Percentiles rank a stretch among this genome's conserved stretches.
phyloP scores from a whole-genome alignment of 345 rosid genomes.

The Hibiscus trionum region DNA sequence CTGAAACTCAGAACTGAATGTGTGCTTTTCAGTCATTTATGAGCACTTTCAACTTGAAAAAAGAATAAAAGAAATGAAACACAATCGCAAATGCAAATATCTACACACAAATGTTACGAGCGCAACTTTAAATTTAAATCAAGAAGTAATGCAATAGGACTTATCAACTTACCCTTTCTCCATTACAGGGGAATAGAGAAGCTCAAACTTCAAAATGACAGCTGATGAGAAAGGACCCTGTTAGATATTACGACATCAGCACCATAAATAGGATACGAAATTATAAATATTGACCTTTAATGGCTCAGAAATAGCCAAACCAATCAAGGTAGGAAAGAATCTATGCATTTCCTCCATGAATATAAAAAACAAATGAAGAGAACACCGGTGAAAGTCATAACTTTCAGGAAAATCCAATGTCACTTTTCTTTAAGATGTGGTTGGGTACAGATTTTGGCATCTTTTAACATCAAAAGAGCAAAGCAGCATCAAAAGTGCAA shows the following conservation, averaged over 20 bases:
- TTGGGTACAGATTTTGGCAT: background rate
- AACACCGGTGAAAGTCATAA: background rate
- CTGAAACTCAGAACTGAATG: constrained; percentile 44
- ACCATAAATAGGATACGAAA: background rate
- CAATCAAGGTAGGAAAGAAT: background rate
- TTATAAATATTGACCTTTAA: background rate
- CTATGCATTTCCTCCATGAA: background rate
- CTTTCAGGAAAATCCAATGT: background rate
- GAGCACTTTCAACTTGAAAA: constrained; percentile 5
- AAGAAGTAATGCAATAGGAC: background rate
- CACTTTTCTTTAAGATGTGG: background rate
- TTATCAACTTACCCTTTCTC: constrained; percentile 45
- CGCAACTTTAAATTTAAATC: background rate
- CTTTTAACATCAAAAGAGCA: background rate
- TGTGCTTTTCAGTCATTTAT: constrained; percentile 6
- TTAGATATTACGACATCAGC: constrained; percentile 13
- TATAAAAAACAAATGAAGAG: background rate
- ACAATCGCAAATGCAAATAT: background rate
- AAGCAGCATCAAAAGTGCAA: background rate
- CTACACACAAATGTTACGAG: background rate
- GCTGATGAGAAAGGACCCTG: constrained; percentile 74
- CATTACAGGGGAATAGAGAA: constrained; percentile 58
- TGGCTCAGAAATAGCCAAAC: background rate
- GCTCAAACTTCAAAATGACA: constrained; percentile 87
- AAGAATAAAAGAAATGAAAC: background rate